These are phyloP conservation scores for Pseudohalonectria lignicola DNA, from an alignment of 2,329 filamentous ascomycete species.

Conservation along the genomic window DNA sequence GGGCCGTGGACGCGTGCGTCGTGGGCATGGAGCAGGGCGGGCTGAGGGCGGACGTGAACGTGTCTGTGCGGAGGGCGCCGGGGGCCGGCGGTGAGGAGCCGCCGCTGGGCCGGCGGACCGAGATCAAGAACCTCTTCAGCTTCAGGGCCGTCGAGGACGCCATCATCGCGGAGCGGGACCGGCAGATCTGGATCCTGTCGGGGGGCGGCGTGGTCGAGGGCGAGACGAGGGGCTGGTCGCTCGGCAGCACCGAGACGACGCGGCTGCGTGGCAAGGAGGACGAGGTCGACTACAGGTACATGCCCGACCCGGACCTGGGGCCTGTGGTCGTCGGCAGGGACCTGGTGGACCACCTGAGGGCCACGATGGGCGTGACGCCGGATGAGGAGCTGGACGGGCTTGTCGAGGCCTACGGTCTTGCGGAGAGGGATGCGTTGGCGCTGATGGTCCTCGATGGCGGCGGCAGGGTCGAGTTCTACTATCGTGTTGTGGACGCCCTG, in stretches of 20 bases:
- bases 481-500: slow-evolving; percentile 47
- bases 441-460: slow-evolving; percentile 70
- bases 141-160: slow-evolving; percentile 94
- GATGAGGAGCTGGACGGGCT: slow-evolving; percentile 58
- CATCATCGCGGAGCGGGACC: slow-evolving; percentile 79
- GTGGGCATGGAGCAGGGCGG: slow-evolving; percentile 91
- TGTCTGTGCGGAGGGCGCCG: slow-evolving; percentile 62
- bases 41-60: slow-evolving; percentile 87
- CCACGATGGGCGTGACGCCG: slow-evolving; percentile 58
- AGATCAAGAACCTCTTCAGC: slow-evolving; percentile 95
- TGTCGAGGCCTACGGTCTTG: slow-evolving; percentile 53
- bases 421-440: slow-evolving; percentile 72
- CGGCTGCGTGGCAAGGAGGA: slow-evolving; percentile 86
- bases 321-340: slow-evolving; percentile 66
- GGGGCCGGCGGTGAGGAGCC: slow-evolving; percentile 16
- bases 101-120: slow-evolving; percentile 70
- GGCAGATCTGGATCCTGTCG: slow-evolving; percentile 75
- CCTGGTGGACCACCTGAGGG: slow-evolving; percentile 52
- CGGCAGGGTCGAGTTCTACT: slow-evolving; percentile 71
- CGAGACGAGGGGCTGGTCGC: slow-evolving; percentile 88
- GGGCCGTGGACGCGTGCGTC: slow-evolving; percentile 73
- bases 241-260: slow-evolving; percentile 72
- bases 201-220: slow-evolving; percentile 64
- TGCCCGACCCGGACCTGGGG: slow-evolving; percentile 88
- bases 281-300: slow-evolving; percentile 95